Evolutionary conservation across 1,139 yeast species (phyloP), one percentile per base, ranked within the genome.

Genomic region (Candida sp.): DNA sequence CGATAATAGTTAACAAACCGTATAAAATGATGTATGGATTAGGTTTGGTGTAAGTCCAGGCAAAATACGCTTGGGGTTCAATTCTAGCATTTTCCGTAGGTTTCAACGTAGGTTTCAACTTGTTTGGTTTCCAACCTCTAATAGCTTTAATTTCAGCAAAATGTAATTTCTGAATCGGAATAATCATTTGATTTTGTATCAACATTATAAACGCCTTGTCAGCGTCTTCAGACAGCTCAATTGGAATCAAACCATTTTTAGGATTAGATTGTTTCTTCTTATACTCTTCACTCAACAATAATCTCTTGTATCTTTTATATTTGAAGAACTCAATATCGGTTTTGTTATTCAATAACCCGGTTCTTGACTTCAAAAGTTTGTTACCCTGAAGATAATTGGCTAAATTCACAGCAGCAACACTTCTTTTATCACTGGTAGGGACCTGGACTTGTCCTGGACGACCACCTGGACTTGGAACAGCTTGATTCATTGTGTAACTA

Each of bases 1-100:
- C 90, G 9, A 71, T 75, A 35, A 91, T 68, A 33, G 87, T 77
- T 64, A 89, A 64, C 44, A 75, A 65, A 48, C 95, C 80, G 63
- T 87, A 80, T 54, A 79, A 55, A 62, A 81, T 53, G 73, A 89
- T 66, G 66, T 69, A 77, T 41, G 88, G 78, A 50, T 87, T 87
- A 41, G 90, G 89, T 46, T 91, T 89, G 49, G 79, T 81, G 66
- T 83, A 90, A 46, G 81, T 75, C 99, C 99, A 93, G 39, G 84
- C 82, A 58, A 79, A 88, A 66, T 93, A 91, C 54, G 82, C 83
- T 60, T 91, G 87, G n/a, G 87, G 85, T 6, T 68, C 71, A 52
- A 90, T 70, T 21, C 78, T 79, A 32, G 96, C 97, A 58, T 84
- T 84, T 32, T 79, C 81, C 9, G 77, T 64, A 38, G 85, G 73